These are phyloP conservation scores for Pisolithus albus DNA, from an alignment of 768 basidiomycete species.

Conservation along the genomic window DNA sequence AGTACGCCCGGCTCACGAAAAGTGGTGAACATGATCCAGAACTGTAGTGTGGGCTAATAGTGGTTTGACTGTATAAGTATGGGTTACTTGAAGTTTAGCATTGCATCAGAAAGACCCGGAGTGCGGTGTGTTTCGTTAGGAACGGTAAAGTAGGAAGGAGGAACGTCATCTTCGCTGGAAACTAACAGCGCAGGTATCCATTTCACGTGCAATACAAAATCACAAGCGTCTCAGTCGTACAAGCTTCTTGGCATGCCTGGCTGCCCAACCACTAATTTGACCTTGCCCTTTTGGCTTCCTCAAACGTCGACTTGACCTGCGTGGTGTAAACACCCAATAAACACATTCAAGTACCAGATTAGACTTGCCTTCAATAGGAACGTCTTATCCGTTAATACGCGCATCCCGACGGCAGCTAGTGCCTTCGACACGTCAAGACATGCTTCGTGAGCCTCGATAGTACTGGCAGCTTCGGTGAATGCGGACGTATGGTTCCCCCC, in stretches of 20 bases:
- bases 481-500: slow-evolving; percentile 75
- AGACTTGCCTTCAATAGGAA: slow-evolving; percentile 51
- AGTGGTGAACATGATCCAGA: slow-evolving; percentile 31
- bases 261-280: not conserved
- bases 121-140: too few relatives aligned
- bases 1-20: slow-evolving; percentile 51
- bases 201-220: too few relatives aligned
- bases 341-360: too few relatives aligned
- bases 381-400: slow-evolving; percentile 59
- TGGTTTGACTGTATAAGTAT: not conserved
- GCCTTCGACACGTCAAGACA: slow-evolving; percentile 64
- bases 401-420: slow-evolving; percentile 62
- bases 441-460: slow-evolving; percentile 54
- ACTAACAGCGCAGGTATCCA: too few relatives aligned
- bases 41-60: not conserved
- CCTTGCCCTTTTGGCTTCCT: slow-evolving; percentile 34
- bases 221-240: too few relatives aligned
- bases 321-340: not conserved
- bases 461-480: slow-evolving; percentile 60
- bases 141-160: too few relatives aligned
- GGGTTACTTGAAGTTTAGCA: too few relatives aligned
- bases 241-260: not conserved
- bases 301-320: slow-evolving; percentile 45
- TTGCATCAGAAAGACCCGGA: too few relatives aligned
- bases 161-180: too few relatives aligned